Evolutionary conservation across 23 red algal genomes (phyloP).

Genomic region (Gracilaria domingensis): DNA sequence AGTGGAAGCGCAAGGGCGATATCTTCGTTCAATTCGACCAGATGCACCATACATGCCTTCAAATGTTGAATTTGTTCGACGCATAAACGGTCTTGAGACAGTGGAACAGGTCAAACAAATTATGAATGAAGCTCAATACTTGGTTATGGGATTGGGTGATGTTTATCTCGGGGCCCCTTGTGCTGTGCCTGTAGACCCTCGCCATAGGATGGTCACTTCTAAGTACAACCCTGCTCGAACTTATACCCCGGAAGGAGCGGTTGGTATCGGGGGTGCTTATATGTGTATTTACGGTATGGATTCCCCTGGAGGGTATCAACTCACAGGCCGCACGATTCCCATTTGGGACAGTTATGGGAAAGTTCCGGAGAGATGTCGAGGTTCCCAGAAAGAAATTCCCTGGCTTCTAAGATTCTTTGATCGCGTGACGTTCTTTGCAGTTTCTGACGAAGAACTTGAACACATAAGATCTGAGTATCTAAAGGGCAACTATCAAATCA

Average conservation of each 20-base stretch:
- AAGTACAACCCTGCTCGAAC: constrained; percentile 82
- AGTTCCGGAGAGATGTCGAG: constrained; percentile 54
- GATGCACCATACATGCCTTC: constrained; percentile 81
- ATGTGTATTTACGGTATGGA: constrained; percentile 88
- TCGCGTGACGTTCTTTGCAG: constrained; percentile 61
- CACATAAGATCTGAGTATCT: constrained; percentile 43
- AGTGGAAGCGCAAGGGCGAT: constrained; percentile 45
- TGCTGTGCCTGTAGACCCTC: constrained; percentile 75
- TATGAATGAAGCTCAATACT: constrained; percentile 63
- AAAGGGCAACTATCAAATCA: constrained; percentile 65
- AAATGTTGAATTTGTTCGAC: constrained; percentile 83
- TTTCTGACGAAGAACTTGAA: constrained; percentile 71
- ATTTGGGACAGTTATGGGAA: constrained; percentile 84
- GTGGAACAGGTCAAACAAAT: constrained; percentile 48
- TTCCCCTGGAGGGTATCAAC: constrained; percentile 80
- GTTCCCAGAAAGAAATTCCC: constrained; percentile 57
- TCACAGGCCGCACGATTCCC: constrained; percentile 75
- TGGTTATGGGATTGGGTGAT: constrained; percentile 86
- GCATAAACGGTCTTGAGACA: constrained; percentile 71
- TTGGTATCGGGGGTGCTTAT: constrained; percentile 79
- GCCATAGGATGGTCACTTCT: constrained; percentile 75
- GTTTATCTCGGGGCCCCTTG: constrained; percentile 79
- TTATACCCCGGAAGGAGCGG: constrained; percentile 77
- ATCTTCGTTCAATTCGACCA: constrained; percentile 70
- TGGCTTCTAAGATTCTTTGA: constrained; percentile 83